These are phyloP conservation scores for Venturia asperata DNA, from an alignment of 2,329 filamentous ascomycete genomes.

Conservation along the genomic window DNA sequence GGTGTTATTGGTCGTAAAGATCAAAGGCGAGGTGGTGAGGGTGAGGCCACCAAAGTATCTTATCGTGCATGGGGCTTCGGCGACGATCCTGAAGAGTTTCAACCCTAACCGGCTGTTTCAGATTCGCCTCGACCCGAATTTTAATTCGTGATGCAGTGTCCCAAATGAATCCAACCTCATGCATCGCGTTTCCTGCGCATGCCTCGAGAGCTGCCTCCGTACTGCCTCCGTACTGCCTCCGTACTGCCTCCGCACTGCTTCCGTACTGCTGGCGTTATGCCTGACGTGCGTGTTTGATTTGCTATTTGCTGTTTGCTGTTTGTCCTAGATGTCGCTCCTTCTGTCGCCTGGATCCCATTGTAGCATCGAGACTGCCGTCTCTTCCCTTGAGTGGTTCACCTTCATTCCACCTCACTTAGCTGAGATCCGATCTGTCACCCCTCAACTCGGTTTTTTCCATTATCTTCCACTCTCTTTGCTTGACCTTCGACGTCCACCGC, in stretches of 20 bases:
- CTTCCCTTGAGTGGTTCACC: slow-evolving; percentile 5
- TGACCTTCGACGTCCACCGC: background rate
- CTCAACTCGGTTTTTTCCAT: background rate
- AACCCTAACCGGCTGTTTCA: background rate
- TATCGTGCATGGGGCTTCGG: background rate
- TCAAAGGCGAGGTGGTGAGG: too few relatives aligned
- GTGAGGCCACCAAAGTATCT: background rate
- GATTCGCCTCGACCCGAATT: background rate
- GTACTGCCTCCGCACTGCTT: too few relatives aligned
- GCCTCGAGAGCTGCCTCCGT: background rate
- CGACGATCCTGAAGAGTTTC: background rate
- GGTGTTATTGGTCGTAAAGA: background rate
- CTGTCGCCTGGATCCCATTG: slow-evolving; percentile 1
- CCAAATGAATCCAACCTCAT: background rate
- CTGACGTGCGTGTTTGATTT: background rate
- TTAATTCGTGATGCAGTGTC: background rate
- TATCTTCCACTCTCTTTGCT: background rate
- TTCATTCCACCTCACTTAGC: background rate
- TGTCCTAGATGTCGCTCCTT: slow-evolving; percentile 5
- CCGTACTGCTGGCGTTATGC: background rate
- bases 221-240: too few relatives aligned
- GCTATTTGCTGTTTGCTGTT: background rate
- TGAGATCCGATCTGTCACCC: background rate
- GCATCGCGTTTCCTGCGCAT: slow-evolving; percentile 9
- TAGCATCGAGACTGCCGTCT: slow-evolving; percentile 8